phyloP scores from a whole-genome alignment of 1,139 yeast genomes.

The Suhomyces wounanorum region DNA sequence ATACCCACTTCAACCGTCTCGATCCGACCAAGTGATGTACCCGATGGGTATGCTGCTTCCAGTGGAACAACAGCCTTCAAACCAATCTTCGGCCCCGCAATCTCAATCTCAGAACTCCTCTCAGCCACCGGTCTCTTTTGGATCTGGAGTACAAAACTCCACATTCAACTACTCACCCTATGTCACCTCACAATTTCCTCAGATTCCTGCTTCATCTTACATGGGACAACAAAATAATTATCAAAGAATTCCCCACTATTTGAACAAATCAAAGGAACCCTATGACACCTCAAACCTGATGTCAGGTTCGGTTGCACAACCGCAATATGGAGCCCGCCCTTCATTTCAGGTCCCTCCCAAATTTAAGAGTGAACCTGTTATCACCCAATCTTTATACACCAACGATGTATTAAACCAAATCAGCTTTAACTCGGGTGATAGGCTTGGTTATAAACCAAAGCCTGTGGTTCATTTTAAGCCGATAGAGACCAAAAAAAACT shows the following conservation, averaged over 20 bases:
- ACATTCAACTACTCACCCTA: conserved; percentile 2
- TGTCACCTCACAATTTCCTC: conserved; percentile 4
- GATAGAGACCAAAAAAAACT: conserved; percentile 37
- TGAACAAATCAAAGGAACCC: not conserved
- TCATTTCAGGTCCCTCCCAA: conserved; percentile 10
- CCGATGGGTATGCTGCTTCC: conserved; percentile 1
- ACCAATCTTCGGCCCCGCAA: not conserved
- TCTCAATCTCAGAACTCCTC: not conserved
- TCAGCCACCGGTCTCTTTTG: not conserved
- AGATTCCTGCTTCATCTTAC: conserved; percentile 2
- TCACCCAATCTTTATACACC: conserved; percentile 4
- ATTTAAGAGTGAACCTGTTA: conserved; percentile 12
- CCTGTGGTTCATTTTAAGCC: conserved; percentile 31
- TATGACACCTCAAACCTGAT: not conserved
- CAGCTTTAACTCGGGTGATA: not conserved
- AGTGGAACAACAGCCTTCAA: not conserved
- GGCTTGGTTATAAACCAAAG: not conserved
- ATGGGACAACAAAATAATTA: conserved; percentile 3
- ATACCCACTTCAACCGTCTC: conserved; percentile 3
- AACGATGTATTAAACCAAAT: not conserved
- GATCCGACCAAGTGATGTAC: conserved; percentile 5
- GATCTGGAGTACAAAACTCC: not conserved
- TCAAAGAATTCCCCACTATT: conserved; percentile 4
- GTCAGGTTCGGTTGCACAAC: not conserved
- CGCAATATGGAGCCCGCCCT: conserved; percentile 7